Conservation (phyloP, 2,329 filamentous ascomycete species). For the Pezicula radicicola region DNA sequence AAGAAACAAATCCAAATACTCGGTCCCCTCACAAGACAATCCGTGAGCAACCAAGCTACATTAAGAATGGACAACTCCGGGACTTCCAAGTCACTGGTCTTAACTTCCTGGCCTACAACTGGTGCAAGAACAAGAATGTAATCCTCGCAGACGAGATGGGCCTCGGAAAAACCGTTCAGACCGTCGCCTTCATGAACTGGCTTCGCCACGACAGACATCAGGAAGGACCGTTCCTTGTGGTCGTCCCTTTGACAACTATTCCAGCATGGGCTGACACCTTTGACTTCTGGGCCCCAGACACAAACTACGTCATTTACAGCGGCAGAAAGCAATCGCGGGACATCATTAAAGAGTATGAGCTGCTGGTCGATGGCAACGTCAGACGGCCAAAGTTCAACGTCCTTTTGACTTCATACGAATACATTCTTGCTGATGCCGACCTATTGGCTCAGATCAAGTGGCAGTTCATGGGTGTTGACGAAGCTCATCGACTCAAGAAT, state of each 20-base stretch:
- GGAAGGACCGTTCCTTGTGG: constrained; percentile 92
- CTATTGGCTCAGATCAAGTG: constrained; percentile 91
- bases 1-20: constrained; percentile 72
- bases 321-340: constrained; percentile 82
- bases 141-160: constrained; percentile 99
- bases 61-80: constrained; percentile 79
- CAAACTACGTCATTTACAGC: constrained; percentile 97
- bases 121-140: constrained; percentile 91
- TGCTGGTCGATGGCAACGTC: constrained; percentile 80
- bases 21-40: constrained; percentile 67
- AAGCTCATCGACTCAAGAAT: constrained; percentile 96
- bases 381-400: constrained; percentile 95
- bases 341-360: constrained; percentile 86
- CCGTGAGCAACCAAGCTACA: constrained; percentile 82
- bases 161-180: constrained; percentile 96
- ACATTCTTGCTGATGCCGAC: constrained; percentile 80
- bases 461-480: constrained; percentile 95
- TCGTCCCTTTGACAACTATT: constrained; percentile 96
- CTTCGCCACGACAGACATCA: constrained; percentile 84
- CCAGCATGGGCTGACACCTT: constrained; percentile 98
- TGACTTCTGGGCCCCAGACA: constrained; percentile 89
- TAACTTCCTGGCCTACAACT: constrained; percentile 95
- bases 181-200: constrained; percentile 96
- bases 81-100: constrained; percentile 92
- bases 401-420: constrained; percentile 96